A percentile compares a stretch with the other conserved stretches of the same genome.
Evolutionary conservation across 2,329 filamentous ascomycete genomes (phyloP).

Genomic region (Herpomyces periplanetae): DNA sequence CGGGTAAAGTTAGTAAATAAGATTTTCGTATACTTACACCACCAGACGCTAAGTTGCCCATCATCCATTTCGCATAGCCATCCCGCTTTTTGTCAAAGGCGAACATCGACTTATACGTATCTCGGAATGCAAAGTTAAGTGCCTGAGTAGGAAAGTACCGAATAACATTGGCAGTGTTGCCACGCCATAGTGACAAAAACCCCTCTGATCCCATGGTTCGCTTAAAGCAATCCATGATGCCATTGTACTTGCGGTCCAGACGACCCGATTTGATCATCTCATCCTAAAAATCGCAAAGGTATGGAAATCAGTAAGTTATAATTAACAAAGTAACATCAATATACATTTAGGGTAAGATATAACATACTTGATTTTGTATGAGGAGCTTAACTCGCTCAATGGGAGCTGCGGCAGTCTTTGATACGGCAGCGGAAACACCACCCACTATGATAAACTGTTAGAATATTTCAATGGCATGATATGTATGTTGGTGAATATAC

Average conservation of each 20-base stretch:
- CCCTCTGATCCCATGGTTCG: constrained; percentile 68
- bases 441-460: constrained; percentile 23
- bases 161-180: constrained; percentile 99
- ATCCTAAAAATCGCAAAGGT: constrained; percentile 20
- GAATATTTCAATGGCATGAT: constrained; percentile 5
- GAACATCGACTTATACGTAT: constrained; percentile 99
- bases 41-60: constrained; percentile 96
- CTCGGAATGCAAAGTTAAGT: constrained; percentile 99
- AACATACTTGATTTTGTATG: constrained; percentile 95
- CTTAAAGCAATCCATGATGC: constrained; percentile 78
- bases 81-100: constrained; percentile 99
- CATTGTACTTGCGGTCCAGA: constrained; percentile 85
- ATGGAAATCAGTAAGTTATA: neutral
- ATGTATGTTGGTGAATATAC: constrained; percentile 4
- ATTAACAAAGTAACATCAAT: neutral
- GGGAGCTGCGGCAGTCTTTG: constrained; percentile 96
- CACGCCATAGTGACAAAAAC: constrained; percentile 83
- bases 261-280: constrained; percentile 97
- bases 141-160: constrained; percentile 99
- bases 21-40: constrained; percentile 27
- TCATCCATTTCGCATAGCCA: constrained; percentile 96
- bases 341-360: constrained; percentile 3
- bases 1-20: constrained; percentile 2
- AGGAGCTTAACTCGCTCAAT: constrained; percentile 99
- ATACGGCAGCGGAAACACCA: constrained; percentile 98